phyloP scores from a whole-genome alignment of 306 rosid genomes.

The Vachellia collinsii region DNA sequence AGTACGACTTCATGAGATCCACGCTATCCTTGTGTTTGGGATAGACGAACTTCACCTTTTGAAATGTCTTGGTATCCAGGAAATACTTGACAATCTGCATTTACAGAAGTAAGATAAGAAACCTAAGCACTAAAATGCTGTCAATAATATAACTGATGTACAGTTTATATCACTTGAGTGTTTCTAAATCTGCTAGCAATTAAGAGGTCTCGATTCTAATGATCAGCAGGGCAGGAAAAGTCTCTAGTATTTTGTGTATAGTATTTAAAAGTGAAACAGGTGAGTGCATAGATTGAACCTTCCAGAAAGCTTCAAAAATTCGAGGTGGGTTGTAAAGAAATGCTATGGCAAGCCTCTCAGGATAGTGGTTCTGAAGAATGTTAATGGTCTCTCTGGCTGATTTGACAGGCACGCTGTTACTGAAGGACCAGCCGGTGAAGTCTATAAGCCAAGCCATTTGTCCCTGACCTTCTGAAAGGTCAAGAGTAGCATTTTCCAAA shows the following conservation, averaged over 20 bases:
- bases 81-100: constrained; percentile 85
- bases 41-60: constrained; percentile 86
- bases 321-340: constrained; percentile 59
- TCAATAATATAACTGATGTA: too few relatives aligned
- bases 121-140: background rate
- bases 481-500: constrained; percentile 70
- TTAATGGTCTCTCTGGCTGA: constrained; percentile 45
- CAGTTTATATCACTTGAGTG: background rate
- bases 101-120: constrained; percentile 23
- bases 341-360: constrained; percentile 57
- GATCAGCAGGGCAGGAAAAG: constrained; percentile 2
- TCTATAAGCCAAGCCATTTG: constrained; percentile 74
- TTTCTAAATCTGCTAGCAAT: constrained; percentile 1
- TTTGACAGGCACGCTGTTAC: constrained; percentile 49
- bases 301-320: constrained; percentile 58
- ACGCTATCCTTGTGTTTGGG: constrained; percentile 77
- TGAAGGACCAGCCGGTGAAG: constrained; percentile 53
- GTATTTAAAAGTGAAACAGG: background rate
- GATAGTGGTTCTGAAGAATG: constrained; percentile 50
- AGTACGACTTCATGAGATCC: constrained; percentile 80
- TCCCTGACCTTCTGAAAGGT: constrained; percentile 63
- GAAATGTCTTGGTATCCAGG: constrained; percentile 82
- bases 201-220: background rate
- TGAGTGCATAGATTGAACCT: constrained; percentile 34
- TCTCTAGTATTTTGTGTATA: background rate